Conservation (phyloP, 1,284 basidiomycete species). For the Moesziomyces parantarcticus region DNA sequence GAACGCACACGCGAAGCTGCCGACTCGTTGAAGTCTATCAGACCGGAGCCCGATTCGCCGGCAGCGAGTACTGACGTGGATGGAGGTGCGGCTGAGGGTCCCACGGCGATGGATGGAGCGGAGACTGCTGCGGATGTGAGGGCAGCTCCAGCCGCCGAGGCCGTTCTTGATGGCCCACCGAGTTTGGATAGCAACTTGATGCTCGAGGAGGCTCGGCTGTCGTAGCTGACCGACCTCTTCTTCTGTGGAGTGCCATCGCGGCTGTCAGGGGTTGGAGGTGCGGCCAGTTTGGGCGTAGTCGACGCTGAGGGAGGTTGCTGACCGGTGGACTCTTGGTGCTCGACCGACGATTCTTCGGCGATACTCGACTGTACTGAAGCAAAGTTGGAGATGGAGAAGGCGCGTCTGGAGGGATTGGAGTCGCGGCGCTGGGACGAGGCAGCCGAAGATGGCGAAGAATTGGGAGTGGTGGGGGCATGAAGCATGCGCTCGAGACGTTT, state of each 20-base stretch:
- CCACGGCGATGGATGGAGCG: not conserved
- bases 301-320: not conserved
- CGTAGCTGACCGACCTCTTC: constrained; percentile 43
- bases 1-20: not conserved
- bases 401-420: constrained; percentile 12
- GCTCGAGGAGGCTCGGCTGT: constrained; percentile 15
- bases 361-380: constrained; percentile 30
- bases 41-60: not conserved
- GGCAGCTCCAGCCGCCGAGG: constrained; percentile 13
- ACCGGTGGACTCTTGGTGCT: not conserved
- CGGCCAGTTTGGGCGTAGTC: not conserved
- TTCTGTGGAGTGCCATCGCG: constrained; percentile 23
- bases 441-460: constrained; percentile 17
- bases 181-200: constrained; percentile 25
- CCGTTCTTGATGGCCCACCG: constrained; percentile 9
- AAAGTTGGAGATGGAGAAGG: constrained; percentile 41
- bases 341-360: constrained; percentile 19
- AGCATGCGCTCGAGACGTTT: constrained; percentile 55
- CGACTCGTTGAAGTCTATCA: not conserved
- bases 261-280: constrained; percentile 1
- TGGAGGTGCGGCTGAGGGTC: not conserved
- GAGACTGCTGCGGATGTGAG: not conserved
- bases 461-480: constrained; percentile 20
- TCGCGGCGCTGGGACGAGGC: constrained; percentile 11
- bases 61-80: not conserved